phyloP scores from a whole-genome alignment of 495 filamentous ascomycete species.

The Penicillium mononematosum region DNA sequence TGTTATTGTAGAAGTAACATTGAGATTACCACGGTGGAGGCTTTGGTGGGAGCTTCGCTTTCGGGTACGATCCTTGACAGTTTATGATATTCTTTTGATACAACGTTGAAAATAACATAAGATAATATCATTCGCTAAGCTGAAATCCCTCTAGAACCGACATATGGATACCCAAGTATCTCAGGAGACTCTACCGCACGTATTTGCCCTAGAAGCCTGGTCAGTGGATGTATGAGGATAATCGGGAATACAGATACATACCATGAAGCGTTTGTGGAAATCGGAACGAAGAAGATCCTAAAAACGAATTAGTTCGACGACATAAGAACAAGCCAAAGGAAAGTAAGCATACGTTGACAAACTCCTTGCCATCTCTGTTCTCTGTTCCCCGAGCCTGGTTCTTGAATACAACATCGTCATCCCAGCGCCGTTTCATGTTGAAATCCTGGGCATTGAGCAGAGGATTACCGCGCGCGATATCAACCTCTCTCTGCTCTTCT shows the following conservation, averaged over 20 bases:
- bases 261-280: conserved; percentile 98
- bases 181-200: conserved; percentile 50
- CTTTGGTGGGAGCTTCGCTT: too few relatives aligned
- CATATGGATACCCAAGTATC: background rate
- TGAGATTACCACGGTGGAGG: too few relatives aligned
- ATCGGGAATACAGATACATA: conserved; percentile 37
- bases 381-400: conserved; percentile 96
- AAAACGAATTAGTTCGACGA: conserved; percentile 22
- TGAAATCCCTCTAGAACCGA: background rate
- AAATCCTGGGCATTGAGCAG: conserved; percentile 68
- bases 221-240: conserved; percentile 32
- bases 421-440: conserved; percentile 67
- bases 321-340: background rate
- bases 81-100: too few relatives aligned
- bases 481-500: conserved; percentile 75
- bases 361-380: conserved; percentile 90
- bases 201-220: conserved; percentile 55
- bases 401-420: conserved; percentile 99
- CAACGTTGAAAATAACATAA: background rate
- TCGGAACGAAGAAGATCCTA: conserved; percentile 90
- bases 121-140: conserved; percentile 7
- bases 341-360: conserved; percentile 76
- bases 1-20: too few relatives aligned
- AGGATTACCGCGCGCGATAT: conserved; percentile 92
- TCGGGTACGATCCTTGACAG: too few relatives aligned